Conservation (phyloP, 345 rosid species). For the Balakata baccata region DNA sequence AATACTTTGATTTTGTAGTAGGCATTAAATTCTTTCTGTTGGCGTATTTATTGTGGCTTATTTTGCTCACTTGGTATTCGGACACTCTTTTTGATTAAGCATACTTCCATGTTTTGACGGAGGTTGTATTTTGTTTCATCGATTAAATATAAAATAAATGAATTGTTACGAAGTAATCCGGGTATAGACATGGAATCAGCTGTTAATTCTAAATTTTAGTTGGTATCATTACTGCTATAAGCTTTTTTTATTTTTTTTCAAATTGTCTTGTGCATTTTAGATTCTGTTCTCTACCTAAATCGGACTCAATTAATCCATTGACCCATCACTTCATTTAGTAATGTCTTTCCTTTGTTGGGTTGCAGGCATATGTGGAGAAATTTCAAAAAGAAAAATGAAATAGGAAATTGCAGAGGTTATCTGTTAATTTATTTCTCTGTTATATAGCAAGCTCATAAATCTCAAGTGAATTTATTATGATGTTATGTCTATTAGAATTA, state of each 20-base stretch:
- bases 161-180: not conserved
- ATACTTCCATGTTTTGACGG: not conserved
- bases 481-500: conserved; percentile 22
- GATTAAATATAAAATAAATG: not conserved
- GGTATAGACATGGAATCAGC: not conserved
- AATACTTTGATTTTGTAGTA: not conserved
- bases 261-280: not conserved
- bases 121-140: not conserved
- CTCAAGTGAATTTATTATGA: conserved; percentile 13
- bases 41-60: not conserved
- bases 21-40: not conserved
- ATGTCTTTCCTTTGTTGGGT: conserved; percentile 3
- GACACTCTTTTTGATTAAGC: too few relatives aligned
- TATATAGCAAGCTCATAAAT: conserved; percentile 11
- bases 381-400: conserved; percentile 45
- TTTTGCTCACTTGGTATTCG: not conserved
- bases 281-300: not conserved
- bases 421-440: not conserved
- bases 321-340: not conserved
- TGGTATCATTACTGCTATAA: not conserved
- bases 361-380: conserved; percentile 62
- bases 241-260: not conserved
- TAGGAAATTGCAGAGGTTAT: conserved; percentile 12
- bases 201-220: not conserved
- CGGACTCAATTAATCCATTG: too few relatives aligned